Conservation (phyloP, 129 eudicot genomes). For the Apium graveolens region DNA sequence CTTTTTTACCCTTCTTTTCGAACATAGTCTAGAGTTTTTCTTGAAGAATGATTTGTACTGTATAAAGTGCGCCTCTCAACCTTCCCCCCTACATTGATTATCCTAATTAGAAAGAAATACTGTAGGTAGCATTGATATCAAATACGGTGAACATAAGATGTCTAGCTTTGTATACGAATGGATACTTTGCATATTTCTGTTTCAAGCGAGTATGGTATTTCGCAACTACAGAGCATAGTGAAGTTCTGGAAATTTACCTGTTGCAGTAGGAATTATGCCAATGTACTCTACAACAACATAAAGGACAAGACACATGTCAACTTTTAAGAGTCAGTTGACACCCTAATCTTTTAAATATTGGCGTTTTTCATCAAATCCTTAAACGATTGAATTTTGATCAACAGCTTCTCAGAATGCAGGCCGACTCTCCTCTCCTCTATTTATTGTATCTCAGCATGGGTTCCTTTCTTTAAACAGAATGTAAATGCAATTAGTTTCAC, state of each 20-base stretch:
- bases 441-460: background rate
- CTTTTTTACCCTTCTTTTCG: background rate
- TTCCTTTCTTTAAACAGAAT: background rate
- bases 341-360: background rate
- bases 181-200: background rate
- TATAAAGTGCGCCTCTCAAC: background rate
- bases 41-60: background rate
- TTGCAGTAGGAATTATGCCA: too few relatives aligned
- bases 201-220: background rate
- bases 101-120: background rate
- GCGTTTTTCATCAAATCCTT: background rate
- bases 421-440: background rate
- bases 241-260: background rate
- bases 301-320: too few relatives aligned
- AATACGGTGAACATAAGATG: background rate
- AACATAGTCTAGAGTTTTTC: background rate
- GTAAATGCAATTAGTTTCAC: background rate
- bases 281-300: too few relatives aligned
- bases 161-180: background rate
- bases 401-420: background rate
- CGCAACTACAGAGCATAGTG: background rate
- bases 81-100: background rate
- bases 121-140: background rate
- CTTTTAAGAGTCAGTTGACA: background rate
- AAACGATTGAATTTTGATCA: background rate